Evolutionary conservation across 2,329 filamentous ascomycete genomes (phyloP).

Genomic region (Aquanectria penicillioides): DNA sequence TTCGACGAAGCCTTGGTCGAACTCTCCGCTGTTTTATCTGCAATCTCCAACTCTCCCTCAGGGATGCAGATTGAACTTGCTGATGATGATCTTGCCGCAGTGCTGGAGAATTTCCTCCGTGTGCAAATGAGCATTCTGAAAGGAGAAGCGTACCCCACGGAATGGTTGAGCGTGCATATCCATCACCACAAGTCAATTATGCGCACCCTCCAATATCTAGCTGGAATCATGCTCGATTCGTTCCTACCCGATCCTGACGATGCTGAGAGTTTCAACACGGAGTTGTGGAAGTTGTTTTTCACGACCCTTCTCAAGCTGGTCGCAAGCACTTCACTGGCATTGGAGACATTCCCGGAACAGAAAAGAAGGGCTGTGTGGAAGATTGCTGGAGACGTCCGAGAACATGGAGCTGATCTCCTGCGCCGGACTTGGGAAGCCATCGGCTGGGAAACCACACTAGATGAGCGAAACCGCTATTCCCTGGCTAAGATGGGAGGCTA

Average conservation of each 20-base stretch:
- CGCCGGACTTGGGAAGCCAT: constrained; percentile 92
- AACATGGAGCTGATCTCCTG: constrained; percentile 87
- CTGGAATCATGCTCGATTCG: constrained; percentile 80
- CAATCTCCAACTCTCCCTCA: constrained; percentile 75
- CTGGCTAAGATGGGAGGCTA: constrained; percentile 91
- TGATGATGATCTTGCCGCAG: constrained; percentile 77
- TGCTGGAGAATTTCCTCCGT: constrained; percentile 82
- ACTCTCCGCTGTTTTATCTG: constrained; percentile 86
- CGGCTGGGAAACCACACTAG: constrained; percentile 89
- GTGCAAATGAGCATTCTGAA: constrained; percentile 90
- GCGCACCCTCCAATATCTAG: constrained; percentile 84
- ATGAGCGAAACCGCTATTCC: constrained; percentile 82
- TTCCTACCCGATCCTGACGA: constrained; percentile 92
- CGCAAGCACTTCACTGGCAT: constrained; percentile 84
- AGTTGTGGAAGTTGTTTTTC: constrained; percentile 95
- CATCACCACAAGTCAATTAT: constrained; percentile 93
- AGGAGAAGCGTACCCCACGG: constrained; percentile 87
- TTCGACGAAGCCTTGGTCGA: constrained; percentile 93
- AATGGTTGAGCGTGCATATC: constrained; percentile 93
- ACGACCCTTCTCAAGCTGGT: constrained; percentile 88
- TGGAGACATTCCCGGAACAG: constrained; percentile 97
- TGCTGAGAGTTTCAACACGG: constrained; percentile 90
- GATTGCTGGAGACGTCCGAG: constrained; percentile 94
- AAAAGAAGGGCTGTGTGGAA: constrained; percentile 98
- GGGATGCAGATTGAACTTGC: constrained; percentile 81